Conservation (phyloP, 129 eudicot species). For the Deinandra increscens region DNA sequence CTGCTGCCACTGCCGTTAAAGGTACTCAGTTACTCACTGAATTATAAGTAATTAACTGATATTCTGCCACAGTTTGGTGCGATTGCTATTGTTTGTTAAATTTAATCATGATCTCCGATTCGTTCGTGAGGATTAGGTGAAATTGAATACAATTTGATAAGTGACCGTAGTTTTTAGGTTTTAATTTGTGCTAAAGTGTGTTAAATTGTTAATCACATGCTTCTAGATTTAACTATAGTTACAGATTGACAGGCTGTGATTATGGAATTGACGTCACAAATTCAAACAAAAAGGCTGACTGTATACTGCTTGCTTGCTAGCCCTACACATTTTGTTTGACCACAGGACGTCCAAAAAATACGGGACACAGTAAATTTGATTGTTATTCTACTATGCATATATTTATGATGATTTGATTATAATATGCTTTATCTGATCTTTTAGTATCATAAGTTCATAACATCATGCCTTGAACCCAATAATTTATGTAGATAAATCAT, state of each 20-base stretch:
- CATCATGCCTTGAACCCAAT: slow-evolving; percentile 10
- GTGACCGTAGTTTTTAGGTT: neutral
- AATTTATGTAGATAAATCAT: neutral
- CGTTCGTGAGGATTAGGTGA: slow-evolving; percentile 4
- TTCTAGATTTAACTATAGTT: slow-evolving; percentile 17
- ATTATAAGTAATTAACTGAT: neutral
- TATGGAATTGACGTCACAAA: slow-evolving; percentile 10
- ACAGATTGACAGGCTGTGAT: slow-evolving; percentile 23
- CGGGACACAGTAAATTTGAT: neutral
- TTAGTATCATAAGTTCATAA: slow-evolving; percentile 5
- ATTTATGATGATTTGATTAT: slow-evolving; percentile 4
- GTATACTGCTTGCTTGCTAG: neutral
- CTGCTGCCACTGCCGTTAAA: slow-evolving; percentile 45
- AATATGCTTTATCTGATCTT: slow-evolving; percentile 20
- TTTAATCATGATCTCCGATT: slow-evolving; percentile 1
- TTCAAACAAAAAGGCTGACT: slow-evolving; percentile 21
- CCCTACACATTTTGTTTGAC: slow-evolving; percentile 16
- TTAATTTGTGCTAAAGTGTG: neutral
- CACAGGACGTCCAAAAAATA: neutral
- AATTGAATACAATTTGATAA: neutral
- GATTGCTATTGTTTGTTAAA: neutral
- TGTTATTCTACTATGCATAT: neutral
- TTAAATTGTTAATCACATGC: neutral
- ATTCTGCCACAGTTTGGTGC: neutral
- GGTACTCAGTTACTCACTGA: slow-evolving; percentile 47